A percentile compares a stretch with the other conserved stretches of the same genome.
These are phyloP conservation scores for Naematelia aurantialba DNA, from an alignment of 768 basidiomycete species.

Conservation along the genomic window DNA sequence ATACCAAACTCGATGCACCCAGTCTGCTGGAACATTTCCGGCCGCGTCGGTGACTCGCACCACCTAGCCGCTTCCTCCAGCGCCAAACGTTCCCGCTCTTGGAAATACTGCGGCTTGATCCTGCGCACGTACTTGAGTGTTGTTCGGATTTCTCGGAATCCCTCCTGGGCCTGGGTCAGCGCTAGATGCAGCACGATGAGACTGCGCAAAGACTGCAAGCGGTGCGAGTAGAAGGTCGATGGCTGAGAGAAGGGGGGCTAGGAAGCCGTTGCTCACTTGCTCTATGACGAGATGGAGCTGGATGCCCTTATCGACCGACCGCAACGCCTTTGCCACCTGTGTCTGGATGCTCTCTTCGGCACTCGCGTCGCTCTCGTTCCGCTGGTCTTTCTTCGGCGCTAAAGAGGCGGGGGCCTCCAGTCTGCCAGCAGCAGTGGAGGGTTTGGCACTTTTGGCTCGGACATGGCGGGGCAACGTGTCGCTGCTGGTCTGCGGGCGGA, in stretches of 20 bases:
- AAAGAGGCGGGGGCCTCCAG: neutral
- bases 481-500: neutral
- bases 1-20: slow-evolving; percentile 68
- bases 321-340: slow-evolving; percentile 11
- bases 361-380: slow-evolving; percentile 1
- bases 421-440: neutral
- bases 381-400: neutral
- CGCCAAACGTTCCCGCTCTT: slow-evolving; percentile 22
- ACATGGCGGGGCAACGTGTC: neutral
- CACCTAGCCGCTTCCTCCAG: slow-evolving; percentile 23
- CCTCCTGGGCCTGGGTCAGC: slow-evolving; percentile 52
- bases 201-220: neutral
- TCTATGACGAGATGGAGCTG: slow-evolving; percentile 68
- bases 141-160: slow-evolving; percentile 64
- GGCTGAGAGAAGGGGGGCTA: too few relatives aligned
- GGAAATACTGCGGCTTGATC: slow-evolving; percentile 37
- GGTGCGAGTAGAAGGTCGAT: neutral
- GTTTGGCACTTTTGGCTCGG: neutral
- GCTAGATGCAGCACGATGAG: neutral
- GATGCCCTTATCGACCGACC: slow-evolving; percentile 49
- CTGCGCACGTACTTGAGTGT: slow-evolving; percentile 62
- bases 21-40: slow-evolving; percentile 32
- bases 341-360: neutral
- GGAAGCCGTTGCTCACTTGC: too few relatives aligned
- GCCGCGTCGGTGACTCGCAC: slow-evolving; percentile 33